These are phyloP conservation scores for sweet orange (Citrus sinensis) DNA, from an alignment of 345 rosid species.

Conservation along the genomic window DNA sequence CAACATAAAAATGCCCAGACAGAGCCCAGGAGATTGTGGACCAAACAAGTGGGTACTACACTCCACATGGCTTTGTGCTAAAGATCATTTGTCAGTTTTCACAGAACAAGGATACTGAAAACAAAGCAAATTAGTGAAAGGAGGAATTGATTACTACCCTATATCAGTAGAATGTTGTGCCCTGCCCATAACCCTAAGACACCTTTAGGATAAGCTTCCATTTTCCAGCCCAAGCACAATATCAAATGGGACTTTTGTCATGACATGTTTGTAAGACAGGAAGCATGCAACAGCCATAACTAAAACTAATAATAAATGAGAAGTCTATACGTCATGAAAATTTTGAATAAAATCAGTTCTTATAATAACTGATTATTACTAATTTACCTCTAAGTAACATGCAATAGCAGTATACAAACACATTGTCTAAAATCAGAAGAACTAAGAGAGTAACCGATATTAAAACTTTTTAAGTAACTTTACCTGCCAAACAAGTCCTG, in stretches of 20 bases:
- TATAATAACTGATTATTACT: neutral
- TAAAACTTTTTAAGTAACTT: neutral
- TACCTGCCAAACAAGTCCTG: constrained; percentile 64
- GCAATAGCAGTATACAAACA: constrained; percentile 2
- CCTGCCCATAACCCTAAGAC: constrained; percentile 30
- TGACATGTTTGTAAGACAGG: constrained; percentile 33
- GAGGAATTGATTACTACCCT: constrained; percentile 11
- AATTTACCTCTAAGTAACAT: neutral
- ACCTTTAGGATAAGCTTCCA: constrained; percentile 31
- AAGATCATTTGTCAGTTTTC: constrained; percentile 16
- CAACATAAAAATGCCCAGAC: neutral
- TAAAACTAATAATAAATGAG: neutral
- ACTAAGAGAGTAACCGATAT: neutral
- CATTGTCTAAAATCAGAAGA: neutral
- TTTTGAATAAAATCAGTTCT: constrained; percentile 6
- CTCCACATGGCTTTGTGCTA: constrained; percentile 8
- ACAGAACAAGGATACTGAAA: constrained; percentile 17
- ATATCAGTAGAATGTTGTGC: constrained; percentile 29
- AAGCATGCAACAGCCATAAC: constrained; percentile 25
- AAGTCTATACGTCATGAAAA: neutral
- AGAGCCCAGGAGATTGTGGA: constrained; percentile 1
- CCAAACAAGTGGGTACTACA: constrained; percentile 5
- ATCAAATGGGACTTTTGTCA: constrained; percentile 7
- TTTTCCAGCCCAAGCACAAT: constrained; percentile 17
- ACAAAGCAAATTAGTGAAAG: constrained; percentile 15